Base-by-base conservation (phyloP, 2,329 filamentous ascomycete genomes). In the Neofusicoccum parvum region DNA sequence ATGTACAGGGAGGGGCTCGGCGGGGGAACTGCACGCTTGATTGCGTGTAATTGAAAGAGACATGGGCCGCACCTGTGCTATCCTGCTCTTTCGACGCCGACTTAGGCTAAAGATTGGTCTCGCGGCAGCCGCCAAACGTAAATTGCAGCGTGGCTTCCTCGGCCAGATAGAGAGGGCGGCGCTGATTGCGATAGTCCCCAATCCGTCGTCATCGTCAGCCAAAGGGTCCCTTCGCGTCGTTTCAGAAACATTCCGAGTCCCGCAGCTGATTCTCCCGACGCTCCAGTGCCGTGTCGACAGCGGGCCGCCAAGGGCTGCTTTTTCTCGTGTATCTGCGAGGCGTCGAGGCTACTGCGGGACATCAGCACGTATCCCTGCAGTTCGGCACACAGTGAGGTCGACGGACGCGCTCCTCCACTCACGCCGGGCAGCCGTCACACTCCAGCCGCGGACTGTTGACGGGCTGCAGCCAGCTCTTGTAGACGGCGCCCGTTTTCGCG, bases 241-340 rank as follows among this genome's bases (percentile, higher is more conserved):
- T 64, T 64, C 60, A 64, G 60, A 64, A 64, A 53, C 60, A 64
- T 64, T 54, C 60, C 60, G 60, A 64, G 39, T 64, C 60, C 48
- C 60, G 48, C 48, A 53, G 60, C 60, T 64, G 49, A 53, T 45
- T 64, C 48, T 64, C 48, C 60, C 60, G 60, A 58, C 36, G n/a
- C 39, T 41, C 54, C 54, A 58, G 53, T 58, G 53, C 53, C 53
- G 27, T 63, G 17, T 51, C 46, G 46, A 62, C 37, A 49, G 48
- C 59, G 48, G 59, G 60, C 54, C 49, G 60, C 37, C 48, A 54
- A 64, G 60, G 39, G 60, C 43, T 62, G 45, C 27, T 48, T 48
- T n/a, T 43, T 20, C 56, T 60, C 56, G 56, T 45, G 60, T 34
- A 36, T 43, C 49, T 54, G 60, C 60, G 41, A 46, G 60, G 60